Evolutionary conservation across 495 filamentous ascomycete species (phyloP).

Genomic region (Talaromyces trachyspermus): DNA sequence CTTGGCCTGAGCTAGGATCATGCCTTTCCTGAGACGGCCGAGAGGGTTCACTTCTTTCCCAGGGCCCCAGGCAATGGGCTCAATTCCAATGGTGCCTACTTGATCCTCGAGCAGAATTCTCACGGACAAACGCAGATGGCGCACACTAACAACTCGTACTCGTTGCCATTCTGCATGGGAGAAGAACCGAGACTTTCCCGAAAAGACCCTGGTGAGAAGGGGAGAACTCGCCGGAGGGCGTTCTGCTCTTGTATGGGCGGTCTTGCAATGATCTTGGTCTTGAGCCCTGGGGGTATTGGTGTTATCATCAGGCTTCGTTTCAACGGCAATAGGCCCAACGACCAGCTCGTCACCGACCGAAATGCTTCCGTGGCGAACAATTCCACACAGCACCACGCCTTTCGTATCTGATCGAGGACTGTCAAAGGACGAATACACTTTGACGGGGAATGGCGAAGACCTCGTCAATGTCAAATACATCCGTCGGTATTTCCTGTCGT

Average conservation of each 20-base stretch:
- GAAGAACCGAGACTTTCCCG: constrained; percentile 20
- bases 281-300: constrained; percentile 12
- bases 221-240: constrained; percentile 28
- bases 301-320: constrained; percentile 20
- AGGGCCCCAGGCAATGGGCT: constrained; percentile 36
- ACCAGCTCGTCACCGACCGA: constrained; percentile 71
- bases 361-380: constrained; percentile 70
- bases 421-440: constrained; percentile 31
- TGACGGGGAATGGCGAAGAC: constrained; percentile 57
- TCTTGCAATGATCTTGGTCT: constrained; percentile 11
- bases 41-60: constrained; percentile 19
- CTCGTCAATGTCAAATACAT: constrained; percentile 84
- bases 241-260: constrained; percentile 22
- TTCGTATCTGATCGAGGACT: constrained; percentile 34
- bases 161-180: constrained; percentile 56
- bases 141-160: constrained; percentile 75
- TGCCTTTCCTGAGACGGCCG: constrained; percentile 67
- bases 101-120: constrained; percentile 69
- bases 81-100: constrained; percentile 83
- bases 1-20: constrained; percentile 57
- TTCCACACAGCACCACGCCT: constrained; percentile 69
- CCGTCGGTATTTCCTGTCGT: constrained; percentile 30
- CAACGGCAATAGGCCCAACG: constrained; percentile 65
- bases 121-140: constrained; percentile 80
- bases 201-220: constrained; percentile 22